A percentile compares a stretch with the other conserved stretches of the same genome.
phyloP scores from a whole-genome alignment of 805 yeast species.

The Candida rishiriensis region DNA sequence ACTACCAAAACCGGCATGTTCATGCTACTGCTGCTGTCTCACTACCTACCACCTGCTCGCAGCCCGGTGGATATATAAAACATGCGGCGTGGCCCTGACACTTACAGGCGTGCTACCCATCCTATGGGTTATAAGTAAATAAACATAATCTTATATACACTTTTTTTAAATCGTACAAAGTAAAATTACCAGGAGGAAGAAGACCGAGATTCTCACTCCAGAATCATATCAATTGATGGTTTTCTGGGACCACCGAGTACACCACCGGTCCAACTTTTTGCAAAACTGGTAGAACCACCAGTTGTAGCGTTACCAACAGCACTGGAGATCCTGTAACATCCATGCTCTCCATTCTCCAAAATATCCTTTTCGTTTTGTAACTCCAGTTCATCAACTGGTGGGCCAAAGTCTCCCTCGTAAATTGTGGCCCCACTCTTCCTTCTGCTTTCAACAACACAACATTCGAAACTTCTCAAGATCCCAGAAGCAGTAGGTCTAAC shows the following conservation, averaged over 20 bases:
- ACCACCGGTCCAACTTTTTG: slow-evolving; percentile 5
- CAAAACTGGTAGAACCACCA: not conserved
- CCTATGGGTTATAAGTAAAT: too few species aligned
- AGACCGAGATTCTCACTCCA: slow-evolving; percentile 9
- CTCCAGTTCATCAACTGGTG: slow-evolving; percentile 45
- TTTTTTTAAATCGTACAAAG: too few species aligned
- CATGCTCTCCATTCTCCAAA: not conserved
- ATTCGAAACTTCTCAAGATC: slow-evolving; percentile 67
- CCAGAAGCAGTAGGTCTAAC: slow-evolving; percentile 76
- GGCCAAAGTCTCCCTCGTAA: slow-evolving; percentile 95
- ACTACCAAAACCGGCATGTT: too few species aligned
- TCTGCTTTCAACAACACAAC: slow-evolving; percentile 69
- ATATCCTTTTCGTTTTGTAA: slow-evolving; percentile 14
- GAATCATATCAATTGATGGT: slow-evolving; percentile 19
- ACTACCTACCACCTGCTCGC: too few species aligned
- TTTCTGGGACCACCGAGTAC: slow-evolving; percentile 7
- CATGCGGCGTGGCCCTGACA: too few species aligned
- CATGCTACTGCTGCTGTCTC: too few species aligned
- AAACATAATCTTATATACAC: too few species aligned
- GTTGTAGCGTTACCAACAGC: slow-evolving; percentile 4
- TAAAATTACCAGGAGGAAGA: too few species aligned
- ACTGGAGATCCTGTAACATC: slow-evolving; percentile 12
- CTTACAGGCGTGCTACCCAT: too few species aligned
- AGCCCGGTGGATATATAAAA: too few species aligned
- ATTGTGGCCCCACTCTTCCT: slow-evolving; percentile 91